Evolutionary conservation across 2,329 filamentous ascomycete genomes (phyloP).

Genomic region (Penicillium sp.): DNA sequence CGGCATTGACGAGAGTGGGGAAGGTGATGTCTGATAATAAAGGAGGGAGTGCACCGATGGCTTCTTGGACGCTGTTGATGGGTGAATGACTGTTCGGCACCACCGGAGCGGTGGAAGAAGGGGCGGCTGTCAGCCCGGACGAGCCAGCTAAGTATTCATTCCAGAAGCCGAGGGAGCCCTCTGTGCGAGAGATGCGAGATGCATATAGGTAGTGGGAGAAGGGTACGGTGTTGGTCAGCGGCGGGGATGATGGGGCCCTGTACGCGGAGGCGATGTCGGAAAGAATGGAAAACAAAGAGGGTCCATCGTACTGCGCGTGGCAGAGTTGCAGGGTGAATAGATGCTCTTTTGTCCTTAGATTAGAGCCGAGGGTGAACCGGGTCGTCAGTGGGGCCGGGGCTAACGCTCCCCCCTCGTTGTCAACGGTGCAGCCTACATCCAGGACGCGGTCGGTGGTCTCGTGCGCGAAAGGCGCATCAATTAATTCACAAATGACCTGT

Average conservation of each 20-base stretch:
- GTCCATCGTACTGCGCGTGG: background rate
- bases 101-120: background rate
- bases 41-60: background rate
- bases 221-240: background rate
- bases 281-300: background rate
- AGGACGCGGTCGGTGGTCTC: background rate
- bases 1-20: background rate
- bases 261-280: background rate
- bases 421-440: no score
- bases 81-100: no score
- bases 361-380: background rate
- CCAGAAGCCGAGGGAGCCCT: background rate
- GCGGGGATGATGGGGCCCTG: background rate
- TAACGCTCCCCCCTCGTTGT: no score
- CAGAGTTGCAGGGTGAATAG: background rate
- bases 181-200: background rate
- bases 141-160: background rate
- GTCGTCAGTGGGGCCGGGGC: background rate
- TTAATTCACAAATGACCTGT: background rate
- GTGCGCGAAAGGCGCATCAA: background rate
- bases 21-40: background rate
- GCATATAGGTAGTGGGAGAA: background rate
- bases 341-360: background rate
- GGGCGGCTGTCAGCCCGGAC: no score
- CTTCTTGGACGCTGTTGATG: background rate